Base-by-base conservation (phyloP, 371 early-diverging fungal species). In the Rhizomucor miehei region DNA sequence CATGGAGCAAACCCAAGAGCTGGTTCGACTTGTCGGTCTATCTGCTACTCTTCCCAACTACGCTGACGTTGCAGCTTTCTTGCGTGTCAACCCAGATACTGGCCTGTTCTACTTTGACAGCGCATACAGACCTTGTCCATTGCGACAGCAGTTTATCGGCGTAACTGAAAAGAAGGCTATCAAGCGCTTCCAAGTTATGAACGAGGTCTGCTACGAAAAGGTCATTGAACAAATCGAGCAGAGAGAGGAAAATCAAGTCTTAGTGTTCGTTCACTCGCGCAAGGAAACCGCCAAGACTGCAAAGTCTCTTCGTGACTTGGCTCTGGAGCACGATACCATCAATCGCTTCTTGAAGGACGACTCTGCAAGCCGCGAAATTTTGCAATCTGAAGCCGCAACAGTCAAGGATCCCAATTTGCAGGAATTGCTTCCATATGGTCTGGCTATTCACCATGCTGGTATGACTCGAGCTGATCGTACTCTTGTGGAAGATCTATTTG, bases 41-140 rank as follows among this genome's bases (percentile, higher is more conserved):
- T 87, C 89, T 12, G 99, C 99, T n/a, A 99, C 99, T 3, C 73
- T 99, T 38, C 99, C 99, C 20, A 99, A 99, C 78, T 97, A 93
- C 75, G 76, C 75, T 56, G 99, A 99, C 67, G 98, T 99, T 29
- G 99, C 95, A 9, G 79, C 89, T 10, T 99, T 99, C 66, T 73
- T 99, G 62, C 91, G 93, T 51, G 99, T 96, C 3, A 81, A 92
- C 49, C 81, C 80, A 11, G 73, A 87, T 40, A 76, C 77, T 16
- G 93, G 95, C 1, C 75, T 98, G 49, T 97, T 94, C 81, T 86
- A 87, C 75, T 99, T 99, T 78, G 99, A 95, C 69, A 87, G 87
- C 45, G 73, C 86, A 25, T 97, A 77, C 79, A 86, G 99, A 53
- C 99, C 99, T 5, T 94, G 93, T 62, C 99, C 99, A 8, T 80